Evolutionary conservation across 106 monocot genomes (phyloP), one percentile per base, ranked within the genome.

Genomic region (Apostasia shenzhenica): DNA sequence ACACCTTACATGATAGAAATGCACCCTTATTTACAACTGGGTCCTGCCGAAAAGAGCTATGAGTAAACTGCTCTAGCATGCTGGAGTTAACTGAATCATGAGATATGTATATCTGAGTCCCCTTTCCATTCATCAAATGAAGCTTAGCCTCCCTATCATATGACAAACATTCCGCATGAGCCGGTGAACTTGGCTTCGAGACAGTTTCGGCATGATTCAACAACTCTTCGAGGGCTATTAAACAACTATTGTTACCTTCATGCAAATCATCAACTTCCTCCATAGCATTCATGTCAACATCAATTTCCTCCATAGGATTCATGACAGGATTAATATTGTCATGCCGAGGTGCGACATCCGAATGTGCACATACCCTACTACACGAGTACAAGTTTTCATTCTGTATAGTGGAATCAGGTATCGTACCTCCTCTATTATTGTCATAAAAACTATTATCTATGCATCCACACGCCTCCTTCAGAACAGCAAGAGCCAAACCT

Each of bases 1-100:
- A 82, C 40, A 74, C 13, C 11, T 50, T 57, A 40, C 71, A 70
- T 70, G 60, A 40, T 6, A 61, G 67, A 50, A 72, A 64, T 55
- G 54, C 48, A 73, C 79, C 76, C 58, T 67, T 14, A 49, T 75
- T 63, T 38, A 14, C 1, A 41, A 72, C 42, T 41, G 67, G 63
- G 57, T 13, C 61, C 8, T 74, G 72, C 54, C 47, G 60, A n/a
- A 67, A 52, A 26, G 75, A 74, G 66, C 48, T 77, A 59, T 61
- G 66, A 66, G 72, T 45, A 1, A 47, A 75, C 55, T 63, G 68
- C 46, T 76, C 71, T 9, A 69, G 39, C n/a, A 44, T 2, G 4
- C 63, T 48, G 72, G 55, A 8, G 38, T 69, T 77, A 67, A 39
- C 62, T 51, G 44, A 59, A 68, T 72, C 60, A 4, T 57, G 67